These are phyloP conservation scores for Apiospora rasikravindrae DNA, from an alignment of 2,329 filamentous ascomycete genomes.

Conservation along the genomic window DNA sequence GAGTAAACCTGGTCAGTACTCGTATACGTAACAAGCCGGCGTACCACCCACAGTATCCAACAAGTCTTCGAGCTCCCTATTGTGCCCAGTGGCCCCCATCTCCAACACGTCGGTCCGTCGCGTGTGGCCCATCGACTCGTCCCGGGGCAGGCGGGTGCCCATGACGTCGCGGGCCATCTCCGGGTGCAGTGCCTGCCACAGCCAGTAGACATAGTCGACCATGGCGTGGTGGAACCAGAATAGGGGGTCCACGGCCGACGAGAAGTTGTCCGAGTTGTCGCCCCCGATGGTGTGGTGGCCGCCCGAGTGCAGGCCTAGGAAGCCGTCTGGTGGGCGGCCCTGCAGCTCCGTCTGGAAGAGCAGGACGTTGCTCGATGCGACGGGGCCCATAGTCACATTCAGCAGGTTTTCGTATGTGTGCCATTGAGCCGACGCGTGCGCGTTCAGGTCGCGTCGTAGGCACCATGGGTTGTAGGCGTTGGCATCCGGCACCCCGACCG, in stretches of 20 bases:
- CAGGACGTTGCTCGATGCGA: slow-evolving; percentile 23
- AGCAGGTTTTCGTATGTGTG: slow-evolving; percentile 31
- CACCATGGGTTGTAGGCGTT: slow-evolving; percentile 33
- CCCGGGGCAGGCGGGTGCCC: slow-evolving; percentile 34
- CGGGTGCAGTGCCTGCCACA: slow-evolving; percentile 32
- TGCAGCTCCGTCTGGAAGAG: slow-evolving; percentile 39
- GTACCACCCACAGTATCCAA: slow-evolving; percentile 27
- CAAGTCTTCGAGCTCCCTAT: slow-evolving; percentile 23
- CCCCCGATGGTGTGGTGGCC: slow-evolving; percentile 39
- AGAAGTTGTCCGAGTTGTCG: slow-evolving; percentile 30
- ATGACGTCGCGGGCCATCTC: slow-evolving; percentile 26
- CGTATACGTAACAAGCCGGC: slow-evolving; percentile 32
- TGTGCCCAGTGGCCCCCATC: slow-evolving; percentile 1
- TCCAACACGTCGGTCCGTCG: slow-evolving; percentile 28
- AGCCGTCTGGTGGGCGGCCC: slow-evolving; percentile 34
- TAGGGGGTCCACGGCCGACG: slow-evolving; percentile 33
- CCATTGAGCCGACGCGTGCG: slow-evolving; percentile 27
- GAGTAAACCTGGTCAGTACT: background rate
- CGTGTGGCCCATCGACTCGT: slow-evolving; percentile 16
- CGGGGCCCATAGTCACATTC: slow-evolving; percentile 30
- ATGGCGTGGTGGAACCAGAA: slow-evolving; percentile 36
- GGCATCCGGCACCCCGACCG: slow-evolving; percentile 7
- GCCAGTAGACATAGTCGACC: slow-evolving; percentile 35
- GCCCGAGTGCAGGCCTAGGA: slow-evolving; percentile 36
- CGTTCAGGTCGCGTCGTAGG: slow-evolving; percentile 31